Evolutionary conservation across 2,329 filamentous ascomycete genomes (phyloP).

Genomic region (Cercospora zeae-maydis): DNA sequence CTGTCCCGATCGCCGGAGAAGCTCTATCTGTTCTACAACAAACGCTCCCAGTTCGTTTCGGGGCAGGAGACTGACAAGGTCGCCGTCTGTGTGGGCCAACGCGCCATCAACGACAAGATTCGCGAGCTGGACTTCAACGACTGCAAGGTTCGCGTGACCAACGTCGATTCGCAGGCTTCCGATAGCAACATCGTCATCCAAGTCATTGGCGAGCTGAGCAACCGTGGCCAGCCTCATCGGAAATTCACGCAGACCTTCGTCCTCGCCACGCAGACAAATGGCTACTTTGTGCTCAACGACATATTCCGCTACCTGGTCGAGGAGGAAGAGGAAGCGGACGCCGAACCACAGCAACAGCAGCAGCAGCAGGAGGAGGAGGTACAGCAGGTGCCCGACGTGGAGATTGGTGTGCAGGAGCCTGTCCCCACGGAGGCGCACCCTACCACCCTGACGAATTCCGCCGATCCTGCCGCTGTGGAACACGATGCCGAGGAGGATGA

Average conservation of each 20-base stretch:
- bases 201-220: constrained; percentile 96
- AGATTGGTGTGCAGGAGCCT: constrained; percentile 42
- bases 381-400: constrained; percentile 32
- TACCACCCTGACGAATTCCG: constrained; percentile 33
- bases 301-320: constrained; percentile 93
- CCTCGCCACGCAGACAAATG: constrained; percentile 89
- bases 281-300: constrained; percentile 97
- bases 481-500: constrained; percentile 55
- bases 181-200: constrained; percentile 93
- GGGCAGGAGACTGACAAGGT: constrained; percentile 87
- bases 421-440: constrained; percentile 37
- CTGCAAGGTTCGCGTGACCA: constrained; percentile 96
- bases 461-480: constrained; percentile 41
- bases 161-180: constrained; percentile 93
- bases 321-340: constrained; percentile 63
- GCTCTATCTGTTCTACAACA: constrained; percentile 95
- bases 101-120: constrained; percentile 90
- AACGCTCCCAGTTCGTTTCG: constrained; percentile 90
- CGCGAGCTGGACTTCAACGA: constrained; percentile 91
- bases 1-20: constrained; percentile 91
- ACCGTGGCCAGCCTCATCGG: constrained; percentile 83
- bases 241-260: constrained; percentile 99
- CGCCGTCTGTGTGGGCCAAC: constrained; percentile 79
- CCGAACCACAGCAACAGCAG: constrained; percentile 38
- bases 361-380: constrained; percentile 32